Evolutionary conservation across 2,329 filamentous ascomycete genomes (phyloP), one percentile per base, ranked within the genome.

Genomic region (Monilinia polystroma): DNA sequence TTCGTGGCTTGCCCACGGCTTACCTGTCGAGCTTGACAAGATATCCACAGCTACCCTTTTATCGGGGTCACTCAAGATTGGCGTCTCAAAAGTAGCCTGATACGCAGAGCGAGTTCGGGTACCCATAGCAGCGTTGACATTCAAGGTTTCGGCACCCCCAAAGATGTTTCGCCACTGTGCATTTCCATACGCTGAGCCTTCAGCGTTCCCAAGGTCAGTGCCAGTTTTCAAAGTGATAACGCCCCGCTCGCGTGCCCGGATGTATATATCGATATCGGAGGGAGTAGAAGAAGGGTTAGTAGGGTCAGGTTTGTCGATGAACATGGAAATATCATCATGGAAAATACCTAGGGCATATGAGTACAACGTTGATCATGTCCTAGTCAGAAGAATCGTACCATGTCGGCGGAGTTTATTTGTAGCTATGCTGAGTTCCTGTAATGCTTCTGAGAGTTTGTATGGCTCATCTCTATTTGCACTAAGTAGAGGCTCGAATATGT

Each of bases 1-100:
- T 73, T 98, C 94, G 76, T 99, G 94, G 70, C 91, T 95, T 29
- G 95, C 93, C 91, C 92, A 98, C 16, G 88, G 86, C 79, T 98
- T 97, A 69, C 94, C 86, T 0, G 92, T 96, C 55, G 92, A 89
- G 69, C 91, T 96, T 12, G 90, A 88, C 55, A 97, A 81, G 1
- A 85, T 93, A 71, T 96, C 93, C 68, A 96, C 74, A 72, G 94
- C 89, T 69, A 93, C 81, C 68, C 90, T 85, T 73, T 92, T 81
- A 75, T 97, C 89, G 0, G 95, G 93, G 76, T 97, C 91, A 78
- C 90, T 91, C 66, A 91, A 82, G 57, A 99, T 82, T 0, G 95
- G 95, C 0, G 91, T 89, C 68, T 92, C 89, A 69, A 98, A 90
- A 67, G 87, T 88, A 65, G 92, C 92, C 70, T 92, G 93, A 80